These are phyloP conservation scores for Geranium incanum DNA, from an alignment of 441 rosid genomes.

Conservation along the genomic window DNA sequence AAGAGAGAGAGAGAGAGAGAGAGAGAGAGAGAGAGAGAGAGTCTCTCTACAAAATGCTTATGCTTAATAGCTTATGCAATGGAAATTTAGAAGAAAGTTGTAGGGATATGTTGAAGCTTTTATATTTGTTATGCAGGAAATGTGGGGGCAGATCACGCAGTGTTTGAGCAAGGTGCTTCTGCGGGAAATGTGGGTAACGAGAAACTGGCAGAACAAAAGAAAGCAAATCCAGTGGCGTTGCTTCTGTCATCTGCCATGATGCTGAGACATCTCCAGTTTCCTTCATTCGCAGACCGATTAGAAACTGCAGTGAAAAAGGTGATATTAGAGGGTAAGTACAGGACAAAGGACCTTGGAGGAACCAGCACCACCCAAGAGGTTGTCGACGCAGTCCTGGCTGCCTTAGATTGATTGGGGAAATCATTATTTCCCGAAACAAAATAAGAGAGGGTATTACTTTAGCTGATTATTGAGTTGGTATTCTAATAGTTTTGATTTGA, in stretches of 20 bases:
- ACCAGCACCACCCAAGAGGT: slow-evolving; percentile 70
- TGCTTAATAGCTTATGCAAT: too few species aligned
- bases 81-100: too few species aligned
- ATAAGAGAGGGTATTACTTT: not conserved
- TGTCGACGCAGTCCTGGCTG: slow-evolving; percentile 46
- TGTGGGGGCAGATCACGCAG: slow-evolving; percentile 82
- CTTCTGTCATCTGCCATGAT: too few species aligned
- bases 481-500: too few species aligned
- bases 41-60: too few species aligned
- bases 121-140: slow-evolving; percentile 44
- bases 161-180: slow-evolving; percentile 76
- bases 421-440: not conserved
- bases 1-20: too few species aligned
- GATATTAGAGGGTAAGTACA: slow-evolving; percentile 52
- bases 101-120: too few species aligned
- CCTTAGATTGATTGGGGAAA: slow-evolving; percentile 35
- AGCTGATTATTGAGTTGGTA: not conserved
- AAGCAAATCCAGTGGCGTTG: too few species aligned
- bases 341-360: slow-evolving; percentile 90
- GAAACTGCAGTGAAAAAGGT: slow-evolving; percentile 80
- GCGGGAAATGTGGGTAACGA: too few species aligned
- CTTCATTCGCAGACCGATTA: slow-evolving; percentile 62
- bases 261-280: too few species aligned
- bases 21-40: too few species aligned
- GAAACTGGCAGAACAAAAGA: too few species aligned